phyloP scores from a whole-genome alignment of 2,329 filamentous ascomycete species.

The Aspergillus terreus region DNA sequence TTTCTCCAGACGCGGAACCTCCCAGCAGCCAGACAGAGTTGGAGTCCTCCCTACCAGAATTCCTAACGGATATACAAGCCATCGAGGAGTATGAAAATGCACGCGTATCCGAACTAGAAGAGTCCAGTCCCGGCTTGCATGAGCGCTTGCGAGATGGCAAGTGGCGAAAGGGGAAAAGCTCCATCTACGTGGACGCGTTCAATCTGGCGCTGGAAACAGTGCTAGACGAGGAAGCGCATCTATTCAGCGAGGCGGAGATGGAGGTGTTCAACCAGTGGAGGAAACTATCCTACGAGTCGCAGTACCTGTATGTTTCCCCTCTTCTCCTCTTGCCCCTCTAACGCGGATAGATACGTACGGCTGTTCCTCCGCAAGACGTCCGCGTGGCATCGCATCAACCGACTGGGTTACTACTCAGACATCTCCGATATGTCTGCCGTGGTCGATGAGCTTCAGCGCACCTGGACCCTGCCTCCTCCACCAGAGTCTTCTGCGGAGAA shows the following conservation, averaged over 20 bases:
- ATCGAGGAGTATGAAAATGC: slow-evolving; percentile 76
- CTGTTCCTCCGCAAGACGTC: slow-evolving; percentile 89
- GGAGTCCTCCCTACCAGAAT: slow-evolving; percentile 66
- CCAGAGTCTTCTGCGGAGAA: slow-evolving; percentile 29
- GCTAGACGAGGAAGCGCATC: slow-evolving; percentile 77
- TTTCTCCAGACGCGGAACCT: slow-evolving; percentile 12
- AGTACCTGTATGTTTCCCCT: slow-evolving; percentile 69
- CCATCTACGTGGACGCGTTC: slow-evolving; percentile 96
- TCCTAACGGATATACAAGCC: slow-evolving; percentile 65
- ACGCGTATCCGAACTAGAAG: slow-evolving; percentile 51
- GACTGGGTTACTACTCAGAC: slow-evolving; percentile 76
- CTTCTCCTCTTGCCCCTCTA: slow-evolving; percentile 3
- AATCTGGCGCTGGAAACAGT: slow-evolving; percentile 89
- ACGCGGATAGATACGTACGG: slow-evolving; percentile 68
- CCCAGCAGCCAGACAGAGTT: slow-evolving; percentile 58
- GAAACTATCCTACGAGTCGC: slow-evolving; percentile 72
- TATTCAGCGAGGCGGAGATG: slow-evolving; percentile 78
- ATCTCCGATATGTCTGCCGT: slow-evolving; percentile 69
- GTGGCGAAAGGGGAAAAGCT: slow-evolving; percentile 76
- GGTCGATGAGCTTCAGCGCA: slow-evolving; percentile 60
- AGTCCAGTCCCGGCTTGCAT: slow-evolving; percentile 40
- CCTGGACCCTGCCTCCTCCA: slow-evolving; percentile 52
- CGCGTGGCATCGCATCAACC: slow-evolving; percentile 79
- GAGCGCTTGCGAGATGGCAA: slow-evolving; percentile 53
- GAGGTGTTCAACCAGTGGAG: slow-evolving; percentile 75